Evolutionary conservation across 2,329 filamentous ascomycete species (phyloP).

Genomic region (Phoma sp.): DNA sequence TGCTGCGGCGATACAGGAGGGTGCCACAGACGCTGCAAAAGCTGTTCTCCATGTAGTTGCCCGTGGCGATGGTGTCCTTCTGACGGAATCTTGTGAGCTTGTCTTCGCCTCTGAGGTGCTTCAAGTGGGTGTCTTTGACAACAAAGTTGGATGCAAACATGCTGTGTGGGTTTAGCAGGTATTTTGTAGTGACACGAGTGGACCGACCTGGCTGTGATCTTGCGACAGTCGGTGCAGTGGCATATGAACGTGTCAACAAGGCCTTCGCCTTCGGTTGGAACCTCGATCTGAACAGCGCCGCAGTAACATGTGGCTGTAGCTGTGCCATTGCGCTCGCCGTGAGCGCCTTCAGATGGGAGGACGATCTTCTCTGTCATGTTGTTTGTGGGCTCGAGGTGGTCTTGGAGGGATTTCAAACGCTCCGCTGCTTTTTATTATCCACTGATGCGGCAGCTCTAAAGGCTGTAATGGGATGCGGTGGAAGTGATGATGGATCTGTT

Average conservation of each 20-base stretch:
- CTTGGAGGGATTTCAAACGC: conserved; percentile 9
- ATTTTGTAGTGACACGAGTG: background rate
- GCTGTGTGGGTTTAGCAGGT: background rate
- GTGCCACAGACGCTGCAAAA: conserved; percentile 67
- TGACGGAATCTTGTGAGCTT: conserved; percentile 58
- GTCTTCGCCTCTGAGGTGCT: conserved; percentile 58
- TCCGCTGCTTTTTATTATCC: background rate
- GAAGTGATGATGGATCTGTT: background rate
- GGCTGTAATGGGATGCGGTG: background rate
- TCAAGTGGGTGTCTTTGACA: conserved; percentile 54
- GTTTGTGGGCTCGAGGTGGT: conserved; percentile 4
- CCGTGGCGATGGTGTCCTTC: conserved; percentile 42
- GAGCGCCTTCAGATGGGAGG: conserved; percentile 7
- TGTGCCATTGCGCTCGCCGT: conserved; percentile 21
- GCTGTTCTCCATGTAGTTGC: conserved; percentile 62
- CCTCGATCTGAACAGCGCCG: conserved; percentile 36
- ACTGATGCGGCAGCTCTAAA: background rate
- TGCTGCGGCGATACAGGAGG: conserved; percentile 63
- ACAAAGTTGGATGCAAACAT: conserved; percentile 66
- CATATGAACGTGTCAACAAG: conserved; percentile 62
- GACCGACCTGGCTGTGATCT: conserved; percentile 19
- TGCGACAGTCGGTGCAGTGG: conserved; percentile 64
- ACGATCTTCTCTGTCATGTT: conserved; percentile 6
- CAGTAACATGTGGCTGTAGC: conserved; percentile 44
- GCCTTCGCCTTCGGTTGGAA: conserved; percentile 54